Evolutionary conservation across 1,284 basidiomycete genomes (phyloP), one percentile per base, ranked within the genome.

Genomic region (Ganoderma boninense): DNA sequence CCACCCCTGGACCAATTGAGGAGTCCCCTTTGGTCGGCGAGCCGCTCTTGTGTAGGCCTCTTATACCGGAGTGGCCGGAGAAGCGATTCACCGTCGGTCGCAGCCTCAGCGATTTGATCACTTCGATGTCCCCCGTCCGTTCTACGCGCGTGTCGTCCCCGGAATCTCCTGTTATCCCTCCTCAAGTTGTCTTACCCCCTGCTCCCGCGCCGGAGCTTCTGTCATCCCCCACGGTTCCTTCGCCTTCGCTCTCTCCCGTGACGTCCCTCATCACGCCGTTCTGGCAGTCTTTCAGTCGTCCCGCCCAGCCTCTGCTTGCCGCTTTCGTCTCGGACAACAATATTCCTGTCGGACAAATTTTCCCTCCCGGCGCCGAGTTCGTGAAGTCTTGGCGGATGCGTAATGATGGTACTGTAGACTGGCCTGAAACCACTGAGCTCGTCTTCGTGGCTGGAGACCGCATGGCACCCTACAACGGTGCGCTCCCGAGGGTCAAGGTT

Each of bases 361-460:
- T 96, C 76, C 92, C 93, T 57, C 90, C 94, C 7, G 94, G 94
- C 57, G 93, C 93, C 0, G 92, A 93, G 78, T 96, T 96, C 76
- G 87, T 94, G 65, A 95, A 96, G 81, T 88, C 88, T 29, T 96
- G 94, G 94, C 84, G 85, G 68, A 86, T 96, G 83, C 75, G 84
- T 56, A 96, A 95, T 76, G 85, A 86, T 70, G 90, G 94, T 14
- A 76, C 76, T 18, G 71, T 80, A 7, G 85, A 89, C 38, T 96
- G 95, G 94, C 92, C 93, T 1, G 84, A 85, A 52, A 80, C 82
- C 11, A 94, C 93, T 1, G 84, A 89, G 74, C 79, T 95, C 38
- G 84, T 87, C 16, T 94, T 91, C 75, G 88, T 92, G 65, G 92
- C 89, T 35, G 94, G 94, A 16, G 88, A 78, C 77, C 83, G 74